Conservation (phyloP, 2,329 filamentous ascomycete species). For the Xylogone sp. region DNA sequence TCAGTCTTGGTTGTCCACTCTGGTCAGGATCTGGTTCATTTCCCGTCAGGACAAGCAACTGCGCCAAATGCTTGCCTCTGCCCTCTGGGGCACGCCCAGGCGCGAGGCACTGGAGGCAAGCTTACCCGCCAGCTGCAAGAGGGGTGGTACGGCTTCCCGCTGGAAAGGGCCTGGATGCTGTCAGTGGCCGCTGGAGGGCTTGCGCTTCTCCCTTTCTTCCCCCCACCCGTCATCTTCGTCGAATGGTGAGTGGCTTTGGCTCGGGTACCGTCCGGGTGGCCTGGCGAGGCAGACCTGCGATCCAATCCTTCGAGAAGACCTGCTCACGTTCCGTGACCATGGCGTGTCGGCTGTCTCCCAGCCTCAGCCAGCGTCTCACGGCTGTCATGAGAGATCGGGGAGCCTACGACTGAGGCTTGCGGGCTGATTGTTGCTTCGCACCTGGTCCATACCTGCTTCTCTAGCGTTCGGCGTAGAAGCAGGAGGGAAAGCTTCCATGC, state of each 20-base stretch:
- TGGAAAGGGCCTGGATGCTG: neutral
- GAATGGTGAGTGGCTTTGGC: no score
- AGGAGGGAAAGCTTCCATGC: neutral
- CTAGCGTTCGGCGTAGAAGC: neutral
- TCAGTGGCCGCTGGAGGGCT: neutral
- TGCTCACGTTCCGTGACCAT: neutral
- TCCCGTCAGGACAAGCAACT: neutral
- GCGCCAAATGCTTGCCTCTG: neutral
- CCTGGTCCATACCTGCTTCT: neutral
- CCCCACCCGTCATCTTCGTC: neutral
- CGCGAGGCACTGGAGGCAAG: neutral
- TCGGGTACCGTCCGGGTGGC: no score
- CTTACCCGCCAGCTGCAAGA: neutral
- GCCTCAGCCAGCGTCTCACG: no score
- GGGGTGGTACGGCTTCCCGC: neutral
- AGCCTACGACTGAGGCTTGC: neutral
- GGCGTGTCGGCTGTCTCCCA: neutral
- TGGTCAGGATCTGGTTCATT: neutral
- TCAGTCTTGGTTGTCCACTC: neutral
- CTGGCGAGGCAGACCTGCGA: neutral
- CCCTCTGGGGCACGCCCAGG: no score
- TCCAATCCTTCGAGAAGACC: neutral
- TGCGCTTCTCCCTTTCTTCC: neutral
- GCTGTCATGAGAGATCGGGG: neutral
- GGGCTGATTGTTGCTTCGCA: neutral